phyloP scores from a whole-genome alignment of 2,329 filamentous ascomycete genomes.

The Xylaria arbuscula region DNA sequence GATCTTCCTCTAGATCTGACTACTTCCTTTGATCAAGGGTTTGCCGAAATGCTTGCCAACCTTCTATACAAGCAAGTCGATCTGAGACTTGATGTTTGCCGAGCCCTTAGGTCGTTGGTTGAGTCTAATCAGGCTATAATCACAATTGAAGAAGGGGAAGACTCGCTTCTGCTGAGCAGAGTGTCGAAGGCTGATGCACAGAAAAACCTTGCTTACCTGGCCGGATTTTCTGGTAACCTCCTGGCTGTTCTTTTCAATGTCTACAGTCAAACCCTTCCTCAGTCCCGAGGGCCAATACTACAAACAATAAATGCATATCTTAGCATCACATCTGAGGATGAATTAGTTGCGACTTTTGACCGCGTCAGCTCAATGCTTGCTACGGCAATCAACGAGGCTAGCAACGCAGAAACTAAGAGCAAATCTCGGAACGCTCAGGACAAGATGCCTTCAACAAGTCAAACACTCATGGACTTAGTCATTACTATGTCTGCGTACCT shows the following conservation, averaged over 20 bases:
- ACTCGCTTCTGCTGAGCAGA: constrained; percentile 80
- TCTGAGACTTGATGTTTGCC: constrained; percentile 86
- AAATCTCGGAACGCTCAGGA: constrained; percentile 66
- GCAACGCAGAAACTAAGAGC: constrained; percentile 67
- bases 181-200: constrained; percentile 79
- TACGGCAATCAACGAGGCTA: constrained; percentile 72
- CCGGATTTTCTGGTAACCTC: constrained; percentile 84
- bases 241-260: constrained; percentile 99
- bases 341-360: constrained; percentile 88
- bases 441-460: constrained; percentile 89
- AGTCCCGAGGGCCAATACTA: constrained; percentile 89
- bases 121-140: constrained; percentile 90
- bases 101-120: constrained; percentile 84
- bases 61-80: constrained; percentile 93
- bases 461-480: constrained; percentile 95
- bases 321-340: constrained; percentile 81
- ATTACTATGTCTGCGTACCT: constrained; percentile 97
- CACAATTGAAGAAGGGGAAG: constrained; percentile 74
- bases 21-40: constrained; percentile 83
- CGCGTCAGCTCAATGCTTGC: constrained; percentile 88
- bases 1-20: constrained; percentile 85
- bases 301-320: constrained; percentile 95
- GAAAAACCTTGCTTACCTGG: constrained; percentile 84
- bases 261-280: constrained; percentile 94
- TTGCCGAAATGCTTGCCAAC: constrained; percentile 91